Evolutionary conservation across 805 yeast genomes (phyloP), one percentile per base, ranked within the genome.

Genomic region (Cyberlindnera maritima): DNA sequence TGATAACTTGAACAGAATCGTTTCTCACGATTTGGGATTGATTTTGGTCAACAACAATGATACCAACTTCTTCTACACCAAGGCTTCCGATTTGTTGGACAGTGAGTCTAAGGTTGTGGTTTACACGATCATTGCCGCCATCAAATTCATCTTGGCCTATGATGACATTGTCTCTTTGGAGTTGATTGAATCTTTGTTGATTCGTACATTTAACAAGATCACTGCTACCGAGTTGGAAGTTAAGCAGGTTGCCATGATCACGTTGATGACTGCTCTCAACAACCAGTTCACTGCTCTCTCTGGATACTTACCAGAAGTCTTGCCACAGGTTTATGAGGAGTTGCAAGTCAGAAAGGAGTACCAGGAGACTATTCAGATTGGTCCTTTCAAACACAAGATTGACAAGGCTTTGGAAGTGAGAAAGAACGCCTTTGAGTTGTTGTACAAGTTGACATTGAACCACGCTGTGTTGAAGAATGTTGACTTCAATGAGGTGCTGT

Each of bases 311-410:
- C 63, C 74, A 3, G 58, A 60, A 2, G 66, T 82, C 2, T 63
- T 85, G 35, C 80, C 86, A 0, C 58, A 62, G 0, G 66, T 86
- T 3, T 75, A 75, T 53, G 67, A 64, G 4, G 88, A 85, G 58
- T 70, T 86, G 39, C 66, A 65, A 12, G 71, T 82, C 1, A 77
- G 76, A 53, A 76, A 74, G 28, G 76, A 77, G 47, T 81, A 79
- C 56, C 77, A 84, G 38, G 81, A 81, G 45, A 69, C 74, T 17
- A 82, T 88, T 29, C 85, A 83, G 39, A 87, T 89, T 79, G 96
- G 96, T 2, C 95, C 96, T 0, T 88, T 85, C 70, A 87, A 86
- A 60, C 91, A 87, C 60, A 81, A 81, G 50, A 77, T 87, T 34
- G 96, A 88, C 57, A 84, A 83, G 54, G 94, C 90, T 0, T 69